These are phyloP conservation scores for Tolypocladium cylindrosporum DNA, from an alignment of 2,329 filamentous ascomycete species.

Conservation along the genomic window DNA sequence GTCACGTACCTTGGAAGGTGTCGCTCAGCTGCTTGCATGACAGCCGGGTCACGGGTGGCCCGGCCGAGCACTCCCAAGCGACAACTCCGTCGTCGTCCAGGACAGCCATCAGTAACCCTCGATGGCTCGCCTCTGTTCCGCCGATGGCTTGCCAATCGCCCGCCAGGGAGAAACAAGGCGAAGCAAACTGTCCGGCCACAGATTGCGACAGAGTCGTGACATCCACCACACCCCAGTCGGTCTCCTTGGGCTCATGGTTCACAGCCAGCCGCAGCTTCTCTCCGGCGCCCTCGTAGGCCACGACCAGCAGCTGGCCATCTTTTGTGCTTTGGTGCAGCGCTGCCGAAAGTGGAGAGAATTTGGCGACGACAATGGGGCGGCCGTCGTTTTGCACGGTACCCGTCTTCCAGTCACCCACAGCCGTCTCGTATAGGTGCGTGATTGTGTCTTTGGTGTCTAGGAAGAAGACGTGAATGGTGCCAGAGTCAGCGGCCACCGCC, in stretches of 20 bases:
- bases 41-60: slow-evolving; percentile 4
- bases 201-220: slow-evolving; percentile 4
- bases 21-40: slow-evolving; percentile 6
- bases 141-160: slow-evolving; percentile 7
- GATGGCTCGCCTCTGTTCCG: background rate
- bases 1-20: slow-evolving; percentile 6
- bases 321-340: slow-evolving; percentile 8
- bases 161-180: slow-evolving; percentile 8
- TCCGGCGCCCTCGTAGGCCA: slow-evolving; percentile 8
- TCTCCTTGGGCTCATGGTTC: slow-evolving; percentile 4
- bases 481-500: slow-evolving; percentile 6
- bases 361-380: slow-evolving; percentile 1
- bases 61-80: slow-evolving; percentile 10
- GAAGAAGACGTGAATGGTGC: slow-evolving; percentile 12
- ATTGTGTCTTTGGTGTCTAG: slow-evolving; percentile 7
- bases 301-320: slow-evolving; percentile 4
- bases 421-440: slow-evolving; percentile 6
- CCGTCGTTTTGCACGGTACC: slow-evolving; percentile 1
- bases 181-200: slow-evolving; percentile 6
- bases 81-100: slow-evolving; percentile 6
- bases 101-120: slow-evolving; percentile 7
- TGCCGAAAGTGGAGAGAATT: slow-evolving; percentile 8
- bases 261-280: slow-evolving; percentile 9
- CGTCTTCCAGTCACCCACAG: slow-evolving; percentile 7
- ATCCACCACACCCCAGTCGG: slow-evolving; percentile 6